Conservation (phyloP, 768 basidiomycete genomes). For the Termitomyces sp. region DNA sequence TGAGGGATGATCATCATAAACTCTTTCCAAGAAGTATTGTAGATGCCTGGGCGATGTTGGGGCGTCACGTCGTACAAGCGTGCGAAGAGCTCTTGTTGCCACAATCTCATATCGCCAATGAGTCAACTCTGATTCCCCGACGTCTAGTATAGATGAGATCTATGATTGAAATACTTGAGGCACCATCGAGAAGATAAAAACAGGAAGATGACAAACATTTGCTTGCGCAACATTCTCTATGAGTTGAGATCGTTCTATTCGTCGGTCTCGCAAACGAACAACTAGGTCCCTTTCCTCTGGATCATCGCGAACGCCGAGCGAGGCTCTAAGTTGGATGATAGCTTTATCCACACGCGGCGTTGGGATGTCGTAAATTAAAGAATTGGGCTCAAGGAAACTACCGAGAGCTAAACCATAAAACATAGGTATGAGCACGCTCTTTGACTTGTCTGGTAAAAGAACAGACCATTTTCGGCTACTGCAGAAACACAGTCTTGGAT, state of each 20-base stretch:
- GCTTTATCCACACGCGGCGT: constrained; percentile 35
- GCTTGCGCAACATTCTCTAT: constrained; percentile 35
- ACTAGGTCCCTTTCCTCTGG: constrained; percentile 33
- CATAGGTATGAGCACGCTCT: neutral
- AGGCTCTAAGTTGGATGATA: constrained; percentile 28
- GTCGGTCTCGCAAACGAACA: constrained; percentile 33
- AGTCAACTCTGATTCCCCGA: constrained; percentile 54
- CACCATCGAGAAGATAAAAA: neutral
- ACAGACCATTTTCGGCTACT: constrained; percentile 57
- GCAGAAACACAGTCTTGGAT: constrained; percentile 67
- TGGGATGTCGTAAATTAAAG: constrained; percentile 47
- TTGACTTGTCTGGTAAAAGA: constrained; percentile 1
- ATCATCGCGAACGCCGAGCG: constrained; percentile 20
- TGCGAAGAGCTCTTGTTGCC: constrained; percentile 60
- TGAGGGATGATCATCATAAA: constrained; percentile 57
- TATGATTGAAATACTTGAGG: constrained; percentile 6
- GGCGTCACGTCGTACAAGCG: constrained; percentile 61
- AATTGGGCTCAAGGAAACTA: constrained; percentile 57
- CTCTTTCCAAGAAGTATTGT: constrained; percentile 52
- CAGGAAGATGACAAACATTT: constrained; percentile 32
- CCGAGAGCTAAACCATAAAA: constrained; percentile 38
- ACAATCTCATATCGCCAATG: constrained; percentile 80
- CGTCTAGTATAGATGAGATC: constrained; percentile 43
- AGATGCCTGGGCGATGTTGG: constrained; percentile 44
- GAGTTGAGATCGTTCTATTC: constrained; percentile 35